Base-by-base conservation (phyloP, 495 filamentous ascomycete species). In the Neurospora sp. region DNA sequence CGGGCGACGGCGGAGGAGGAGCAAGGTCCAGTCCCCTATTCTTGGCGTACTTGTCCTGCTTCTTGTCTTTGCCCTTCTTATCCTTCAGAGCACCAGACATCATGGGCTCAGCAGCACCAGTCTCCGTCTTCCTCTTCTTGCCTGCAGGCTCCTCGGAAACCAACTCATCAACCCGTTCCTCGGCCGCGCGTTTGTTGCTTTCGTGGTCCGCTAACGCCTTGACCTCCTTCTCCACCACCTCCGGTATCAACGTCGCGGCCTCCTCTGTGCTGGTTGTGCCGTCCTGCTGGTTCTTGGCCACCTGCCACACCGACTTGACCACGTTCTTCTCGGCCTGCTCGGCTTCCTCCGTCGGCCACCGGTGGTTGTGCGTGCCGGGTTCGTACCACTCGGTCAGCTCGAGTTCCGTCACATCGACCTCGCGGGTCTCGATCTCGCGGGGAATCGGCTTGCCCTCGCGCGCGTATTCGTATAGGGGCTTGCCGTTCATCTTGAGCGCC, bases 381-480 rank as follows among this genome's bases (percentile, higher is more conserved):
- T 94, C 92, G 81, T 93, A 89, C 91, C 94, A 98, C 79, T 97
- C 92, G 45, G 95, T 75, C 71, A 98, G 77, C 77, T 96, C 91
- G 74, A 98, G 79, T 35, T 91, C 86, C 68, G 85, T 76, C 1
- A 96, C 93, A 70, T 91, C 89, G 4, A 98, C 92, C 0, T 91
- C 89, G 70, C 96, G 81, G 72, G 90, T 86, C 80, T 93, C 85
- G 70, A 99, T 96, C 81, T 96, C 92, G 71, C 90, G 83, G 3
- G 95, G 95, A 8, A 94, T 88, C 70, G 90, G 86, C 78, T 91
- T 93, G 2, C 96, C 96, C 78, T 92, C 93, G 16, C 96, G 84
- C 38, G 96, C 96, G 82, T 98, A 98, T 84, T 99, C 94, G 77
- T 98, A 99, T 39, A 97, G 84, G 39, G 89, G 90, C 83, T 97